Percentiles rank a stretch among this genome's conserved stretches.
These are phyloP conservation scores for Diaporthe amygdali DNA, from an alignment of 2,329 filamentous ascomycete species.

Conservation along the genomic window DNA sequence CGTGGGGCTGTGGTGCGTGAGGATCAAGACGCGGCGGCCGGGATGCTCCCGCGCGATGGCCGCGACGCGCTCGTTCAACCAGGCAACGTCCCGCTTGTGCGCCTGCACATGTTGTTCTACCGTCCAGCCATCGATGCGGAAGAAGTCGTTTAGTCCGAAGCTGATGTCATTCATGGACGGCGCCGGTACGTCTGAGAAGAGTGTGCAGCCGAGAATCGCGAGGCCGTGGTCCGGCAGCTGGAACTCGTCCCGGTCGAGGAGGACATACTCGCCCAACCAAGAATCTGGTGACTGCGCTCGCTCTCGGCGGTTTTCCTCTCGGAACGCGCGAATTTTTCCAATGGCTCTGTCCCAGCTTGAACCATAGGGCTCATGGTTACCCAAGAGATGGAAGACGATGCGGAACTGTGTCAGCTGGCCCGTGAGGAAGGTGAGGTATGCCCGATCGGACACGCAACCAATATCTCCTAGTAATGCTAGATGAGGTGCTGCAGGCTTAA, in stretches of 20 bases:
- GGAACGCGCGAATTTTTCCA: constrained; percentile 36
- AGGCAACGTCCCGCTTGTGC: constrained; percentile 32
- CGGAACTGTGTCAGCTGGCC: constrained; percentile 53
- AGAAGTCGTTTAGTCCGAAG: constrained; percentile 46
- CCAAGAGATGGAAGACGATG: constrained; percentile 56
- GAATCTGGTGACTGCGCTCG: constrained; percentile 23
- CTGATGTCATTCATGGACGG: not conserved
- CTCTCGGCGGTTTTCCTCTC: constrained; percentile 29
- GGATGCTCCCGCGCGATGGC: not conserved
- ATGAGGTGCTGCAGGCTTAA: constrained; percentile 51
- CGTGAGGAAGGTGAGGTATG: constrained; percentile 47
- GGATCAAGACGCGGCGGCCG: constrained; percentile 25
- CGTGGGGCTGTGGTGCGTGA: constrained; percentile 33
- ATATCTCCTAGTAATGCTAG: constrained; percentile 64
- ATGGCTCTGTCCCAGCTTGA: constrained; percentile 42
- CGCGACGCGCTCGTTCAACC: constrained; percentile 32
- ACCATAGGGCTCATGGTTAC: constrained; percentile 62
- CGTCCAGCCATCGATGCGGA: constrained; percentile 37
- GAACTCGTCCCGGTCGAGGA: constrained; percentile 41
- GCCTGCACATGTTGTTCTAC: constrained; percentile 29
- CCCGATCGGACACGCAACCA: constrained; percentile 40
- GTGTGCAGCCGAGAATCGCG: constrained; percentile 40
- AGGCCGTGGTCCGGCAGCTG: constrained; percentile 31
- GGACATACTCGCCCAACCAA: constrained; percentile 42
- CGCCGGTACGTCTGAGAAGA: not conserved